Conservation (phyloP, 768 basidiomycete species). For the Suillus spraguei region DNA sequence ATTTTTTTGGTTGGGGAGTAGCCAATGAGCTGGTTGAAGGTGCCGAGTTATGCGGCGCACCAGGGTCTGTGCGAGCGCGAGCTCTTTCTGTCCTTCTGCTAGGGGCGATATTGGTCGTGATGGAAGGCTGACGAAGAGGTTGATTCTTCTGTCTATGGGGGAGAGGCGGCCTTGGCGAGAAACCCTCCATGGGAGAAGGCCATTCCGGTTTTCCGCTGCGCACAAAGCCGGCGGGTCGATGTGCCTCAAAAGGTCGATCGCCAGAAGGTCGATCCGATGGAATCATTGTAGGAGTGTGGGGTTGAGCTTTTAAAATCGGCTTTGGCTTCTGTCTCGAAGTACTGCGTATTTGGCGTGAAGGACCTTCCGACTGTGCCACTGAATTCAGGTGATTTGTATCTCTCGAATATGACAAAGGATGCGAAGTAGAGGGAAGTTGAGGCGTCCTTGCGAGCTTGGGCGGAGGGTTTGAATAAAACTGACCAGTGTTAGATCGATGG, state of each 20-base stretch:
- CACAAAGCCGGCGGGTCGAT: neutral
- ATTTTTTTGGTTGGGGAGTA: constrained; percentile 11
- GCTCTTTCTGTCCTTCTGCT: constrained; percentile 21
- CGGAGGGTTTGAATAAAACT: neutral
- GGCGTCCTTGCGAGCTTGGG: constrained; percentile 10
- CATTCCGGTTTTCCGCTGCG: neutral
- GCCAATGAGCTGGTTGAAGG: constrained; percentile 13
- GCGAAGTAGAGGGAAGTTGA: neutral
- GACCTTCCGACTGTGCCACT: neutral
- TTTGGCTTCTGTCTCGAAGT: neutral
- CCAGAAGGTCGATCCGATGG: neutral
- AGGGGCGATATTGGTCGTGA: constrained; percentile 2
- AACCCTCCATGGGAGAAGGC: neutral
- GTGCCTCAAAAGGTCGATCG: neutral
- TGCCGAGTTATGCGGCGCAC: constrained; percentile 17
- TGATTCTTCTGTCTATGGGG: constrained; percentile 5
- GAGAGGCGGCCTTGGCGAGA: neutral
- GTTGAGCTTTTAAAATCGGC: neutral
- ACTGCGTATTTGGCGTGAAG: neutral
- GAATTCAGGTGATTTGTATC: neutral
- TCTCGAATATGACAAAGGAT: neutral
- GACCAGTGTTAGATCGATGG: neutral
- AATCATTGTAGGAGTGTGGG: neutral
- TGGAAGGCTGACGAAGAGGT: constrained; percentile 8
- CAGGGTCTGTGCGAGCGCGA: constrained; percentile 35